Percentiles rank a stretch among this genome's conserved stretches.
Evolutionary conservation across 495 filamentous ascomycete species (phyloP).

Genomic region (Thozetella sp.): DNA sequence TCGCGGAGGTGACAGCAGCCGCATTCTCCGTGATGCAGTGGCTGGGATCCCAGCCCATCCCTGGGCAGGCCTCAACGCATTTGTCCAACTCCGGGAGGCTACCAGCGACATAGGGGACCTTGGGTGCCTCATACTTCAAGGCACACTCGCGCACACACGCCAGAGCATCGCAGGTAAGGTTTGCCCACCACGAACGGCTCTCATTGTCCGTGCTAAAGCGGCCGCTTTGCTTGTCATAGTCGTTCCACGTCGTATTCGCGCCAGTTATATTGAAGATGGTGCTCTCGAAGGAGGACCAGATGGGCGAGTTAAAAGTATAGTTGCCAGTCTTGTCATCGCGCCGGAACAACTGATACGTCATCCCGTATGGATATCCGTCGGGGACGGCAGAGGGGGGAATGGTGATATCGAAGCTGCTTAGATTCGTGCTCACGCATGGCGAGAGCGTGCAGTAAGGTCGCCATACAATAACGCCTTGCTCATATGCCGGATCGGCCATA

Average conservation of each 20-base stretch:
- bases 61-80: slow-evolving; percentile 3
- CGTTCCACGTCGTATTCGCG: not conserved
- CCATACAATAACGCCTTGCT: not conserved
- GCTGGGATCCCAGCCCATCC: slow-evolving; percentile 3
- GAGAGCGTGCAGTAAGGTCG: not conserved
- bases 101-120: not conserved
- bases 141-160: not conserved
- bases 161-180: not conserved
- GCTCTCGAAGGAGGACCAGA: not conserved
- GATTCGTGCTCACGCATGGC: not conserved
- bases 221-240: not conserved
- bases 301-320: not conserved
- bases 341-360: not conserved
- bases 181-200: not conserved
- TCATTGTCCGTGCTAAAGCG: not conserved
- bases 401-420: not conserved
- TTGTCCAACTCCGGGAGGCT: not conserved
- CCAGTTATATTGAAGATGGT: not conserved
- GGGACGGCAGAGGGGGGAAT: slow-evolving; percentile 1
- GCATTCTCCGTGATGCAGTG: slow-evolving; percentile 2
- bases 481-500: slow-evolving; percentile 3
- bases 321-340: not conserved
- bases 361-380: not conserved
- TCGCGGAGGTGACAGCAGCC: not conserved
- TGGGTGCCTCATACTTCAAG: not conserved